Percentiles rank a stretch among this genome's conserved stretches.
These are phyloP conservation scores for Russula earlei DNA, from an alignment of 768 basidiomycete genomes.

Conservation along the genomic window DNA sequence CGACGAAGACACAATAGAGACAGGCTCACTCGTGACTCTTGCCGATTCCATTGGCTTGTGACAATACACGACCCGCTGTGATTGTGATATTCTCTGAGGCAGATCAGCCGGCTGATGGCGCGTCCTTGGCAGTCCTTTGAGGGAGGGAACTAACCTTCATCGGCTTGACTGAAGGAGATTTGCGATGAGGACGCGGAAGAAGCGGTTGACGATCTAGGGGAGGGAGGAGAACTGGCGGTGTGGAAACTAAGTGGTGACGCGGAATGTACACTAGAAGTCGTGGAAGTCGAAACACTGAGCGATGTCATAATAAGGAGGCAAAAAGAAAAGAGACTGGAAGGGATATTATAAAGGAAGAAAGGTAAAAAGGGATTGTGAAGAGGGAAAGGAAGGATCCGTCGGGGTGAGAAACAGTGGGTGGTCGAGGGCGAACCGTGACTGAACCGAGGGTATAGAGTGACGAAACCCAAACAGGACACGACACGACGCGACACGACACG, in stretches of 20 bases:
- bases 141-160: constrained; percentile 45
- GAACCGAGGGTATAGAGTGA: constrained; percentile 36
- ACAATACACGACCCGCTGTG: constrained; percentile 42
- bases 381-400: constrained; percentile 40
- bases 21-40: constrained; percentile 57
- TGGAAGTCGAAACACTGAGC: constrained; percentile 10
- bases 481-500: constrained; percentile 47
- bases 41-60: constrained; percentile 41
- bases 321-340: constrained; percentile 16
- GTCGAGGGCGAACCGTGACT: constrained; percentile 32
- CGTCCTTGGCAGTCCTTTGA: background rate
- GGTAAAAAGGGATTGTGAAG: background rate
- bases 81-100: constrained; percentile 62
- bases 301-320: constrained; percentile 20
- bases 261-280: constrained; percentile 18
- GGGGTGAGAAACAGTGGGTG: constrained; percentile 33
- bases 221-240: constrained; percentile 23
- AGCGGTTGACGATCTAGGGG: constrained; percentile 20
- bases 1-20: background rate
- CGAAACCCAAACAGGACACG: constrained; percentile 30
- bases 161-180: constrained; percentile 43
- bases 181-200: constrained; percentile 45
- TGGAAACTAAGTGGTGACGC: constrained; percentile 24
- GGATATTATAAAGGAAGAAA: background rate
- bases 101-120: constrained; percentile 14